phyloP scores from a whole-genome alignment of 2,329 filamentous ascomycete species.

The Hypoxylon sp. region DNA sequence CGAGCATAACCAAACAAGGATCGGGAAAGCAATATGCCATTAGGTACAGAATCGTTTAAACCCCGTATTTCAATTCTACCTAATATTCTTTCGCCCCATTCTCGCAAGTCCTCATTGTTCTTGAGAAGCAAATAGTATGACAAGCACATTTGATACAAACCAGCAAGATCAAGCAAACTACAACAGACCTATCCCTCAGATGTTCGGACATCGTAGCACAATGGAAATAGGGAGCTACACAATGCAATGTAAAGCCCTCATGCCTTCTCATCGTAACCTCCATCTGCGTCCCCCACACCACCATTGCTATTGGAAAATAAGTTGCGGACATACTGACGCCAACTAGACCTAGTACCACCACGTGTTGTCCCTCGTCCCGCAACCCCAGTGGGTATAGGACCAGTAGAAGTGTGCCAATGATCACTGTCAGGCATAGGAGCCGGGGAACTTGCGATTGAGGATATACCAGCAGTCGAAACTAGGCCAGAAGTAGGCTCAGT shows the following conservation, averaged over 20 bases:
- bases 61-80: slow-evolving; percentile 20
- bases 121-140: slow-evolving; percentile 30
- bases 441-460: slow-evolving; percentile 12
- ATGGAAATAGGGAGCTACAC: slow-evolving; percentile 25
- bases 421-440: slow-evolving; percentile 35
- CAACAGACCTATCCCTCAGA: slow-evolving; percentile 25
- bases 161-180: slow-evolving; percentile 32
- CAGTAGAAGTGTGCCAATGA: slow-evolving; percentile 38
- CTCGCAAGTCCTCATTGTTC: slow-evolving; percentile 15
- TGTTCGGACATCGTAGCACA: slow-evolving; percentile 16
- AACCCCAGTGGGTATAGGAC: slow-evolving; percentile 17
- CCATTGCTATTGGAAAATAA: slow-evolving; percentile 17
- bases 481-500: slow-evolving; percentile 5
- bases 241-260: slow-evolving; percentile 10
- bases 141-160: slow-evolving; percentile 30
- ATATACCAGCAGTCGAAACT: slow-evolving; percentile 12
- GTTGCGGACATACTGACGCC: slow-evolving; percentile 28
- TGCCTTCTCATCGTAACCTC: slow-evolving; percentile 10
- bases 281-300: neutral
- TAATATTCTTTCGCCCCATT: slow-evolving; percentile 15
- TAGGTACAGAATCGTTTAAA: slow-evolving; percentile 26
- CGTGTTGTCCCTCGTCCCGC: slow-evolving; percentile 11
- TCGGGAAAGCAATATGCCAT: slow-evolving; percentile 17
- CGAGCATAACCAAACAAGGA: neutral
- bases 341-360: slow-evolving; percentile 14